phyloP scores from a whole-genome alignment of 2,329 filamentous ascomycete genomes.

The Cylindrodendrum hubeiense region DNA sequence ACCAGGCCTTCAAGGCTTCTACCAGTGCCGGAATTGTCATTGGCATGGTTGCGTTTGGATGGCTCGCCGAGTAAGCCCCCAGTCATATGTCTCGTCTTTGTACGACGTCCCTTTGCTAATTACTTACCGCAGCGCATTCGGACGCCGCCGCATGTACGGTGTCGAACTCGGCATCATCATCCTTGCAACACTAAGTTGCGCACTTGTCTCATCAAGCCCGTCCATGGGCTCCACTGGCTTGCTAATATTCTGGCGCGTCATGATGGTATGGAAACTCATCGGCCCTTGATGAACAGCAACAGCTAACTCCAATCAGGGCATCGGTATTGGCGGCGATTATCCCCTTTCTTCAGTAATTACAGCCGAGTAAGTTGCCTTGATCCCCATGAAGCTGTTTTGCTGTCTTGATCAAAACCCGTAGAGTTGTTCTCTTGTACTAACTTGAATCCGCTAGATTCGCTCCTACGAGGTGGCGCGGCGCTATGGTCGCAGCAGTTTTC shows the following conservation, averaged over 20 bases:
- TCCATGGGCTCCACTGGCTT: conserved; percentile 70
- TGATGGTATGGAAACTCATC: conserved; percentile 67
- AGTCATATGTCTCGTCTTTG: conserved; percentile 28
- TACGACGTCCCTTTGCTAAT: conserved; percentile 25
- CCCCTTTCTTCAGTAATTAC: conserved; percentile 85
- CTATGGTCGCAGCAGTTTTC: conserved; percentile 87
- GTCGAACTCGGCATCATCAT: conserved; percentile 81
- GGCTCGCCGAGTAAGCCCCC: conserved; percentile 74
- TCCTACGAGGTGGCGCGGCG: conserved; percentile 83
- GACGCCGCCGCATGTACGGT: conserved; percentile 86
- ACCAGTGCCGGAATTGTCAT: conserved; percentile 84
- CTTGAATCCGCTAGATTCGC: conserved; percentile 69
- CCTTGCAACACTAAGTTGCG: conserved; percentile 75
- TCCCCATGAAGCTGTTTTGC: conserved; percentile 26
- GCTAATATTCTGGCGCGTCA: conserved; percentile 80
- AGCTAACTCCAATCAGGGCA: conserved; percentile 58
- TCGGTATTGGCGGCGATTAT: conserved; percentile 87
- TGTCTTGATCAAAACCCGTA: conserved; percentile 16
- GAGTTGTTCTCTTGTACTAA: conserved; percentile 29
- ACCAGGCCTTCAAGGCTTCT: conserved; percentile 84
- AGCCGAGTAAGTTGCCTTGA: conserved; percentile 67
- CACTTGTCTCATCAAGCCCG: conserved; percentile 71
- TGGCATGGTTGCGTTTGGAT: conserved; percentile 83
- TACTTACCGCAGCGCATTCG: conserved; percentile 62
- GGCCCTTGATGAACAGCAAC: neutral